phyloP scores from a whole-genome alignment of 768 basidiomycete genomes.

The Amanita muscaria region DNA sequence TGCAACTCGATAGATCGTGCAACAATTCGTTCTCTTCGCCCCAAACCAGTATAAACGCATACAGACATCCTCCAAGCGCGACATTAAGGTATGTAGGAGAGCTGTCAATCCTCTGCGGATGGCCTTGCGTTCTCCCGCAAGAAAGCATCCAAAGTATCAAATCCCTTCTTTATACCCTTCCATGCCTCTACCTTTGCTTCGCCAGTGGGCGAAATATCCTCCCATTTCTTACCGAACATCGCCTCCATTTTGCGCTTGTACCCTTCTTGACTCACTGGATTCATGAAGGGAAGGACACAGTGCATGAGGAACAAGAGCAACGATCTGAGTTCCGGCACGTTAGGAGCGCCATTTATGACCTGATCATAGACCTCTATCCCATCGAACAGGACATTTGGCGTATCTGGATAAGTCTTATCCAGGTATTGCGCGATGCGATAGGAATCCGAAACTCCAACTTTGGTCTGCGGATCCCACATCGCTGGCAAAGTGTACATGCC shows the following conservation, averaged over 20 bases:
- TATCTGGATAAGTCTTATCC: conserved; percentile 29
- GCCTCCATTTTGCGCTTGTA: conserved; percentile 28
- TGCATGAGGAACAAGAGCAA: conserved; percentile 13
- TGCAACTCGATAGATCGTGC: conserved; percentile 9
- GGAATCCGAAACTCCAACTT: conserved; percentile 25
- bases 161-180: conserved; percentile 17
- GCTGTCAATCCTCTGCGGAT: conserved; percentile 5
- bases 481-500: conserved; percentile 31
- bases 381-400: conserved; percentile 24
- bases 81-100: conserved; percentile 11
- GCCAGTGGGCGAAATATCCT: conserved; percentile 19
- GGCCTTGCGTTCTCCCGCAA: conserved; percentile 15
- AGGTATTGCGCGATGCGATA: conserved; percentile 33
- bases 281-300: too few species aligned
- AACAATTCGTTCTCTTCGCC: conserved; percentile 12
- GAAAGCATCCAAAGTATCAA: conserved; percentile 15
- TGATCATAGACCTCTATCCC: conserved; percentile 11
- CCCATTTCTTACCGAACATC: conserved; percentile 24
- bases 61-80: conserved; percentile 6
- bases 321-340: conserved; percentile 7
- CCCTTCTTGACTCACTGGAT: conserved; percentile 25
- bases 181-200: conserved; percentile 22
- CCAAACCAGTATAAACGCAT: conserved; percentile 1
- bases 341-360: conserved; percentile 9
- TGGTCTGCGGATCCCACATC: conserved; percentile 29